Conservation (phyloP, 345 rosid species). For the Gossypium australe region DNA sequence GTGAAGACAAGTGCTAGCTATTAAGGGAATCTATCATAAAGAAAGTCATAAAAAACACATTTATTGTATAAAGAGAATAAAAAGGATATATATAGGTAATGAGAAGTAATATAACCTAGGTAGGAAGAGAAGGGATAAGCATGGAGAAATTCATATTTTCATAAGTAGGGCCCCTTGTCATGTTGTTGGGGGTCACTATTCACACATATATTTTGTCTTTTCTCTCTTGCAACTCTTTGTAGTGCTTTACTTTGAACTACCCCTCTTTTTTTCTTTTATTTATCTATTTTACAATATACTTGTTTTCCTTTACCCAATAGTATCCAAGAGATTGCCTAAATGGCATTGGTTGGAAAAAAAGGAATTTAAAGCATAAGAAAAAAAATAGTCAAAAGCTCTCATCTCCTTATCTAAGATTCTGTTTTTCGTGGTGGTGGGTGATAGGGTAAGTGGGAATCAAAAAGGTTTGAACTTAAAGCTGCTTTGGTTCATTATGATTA, state of each 20-base stretch:
- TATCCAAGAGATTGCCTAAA: conserved; percentile 16
- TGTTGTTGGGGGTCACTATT: no score
- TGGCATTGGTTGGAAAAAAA: conserved; percentile 18
- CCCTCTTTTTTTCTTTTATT: no score
- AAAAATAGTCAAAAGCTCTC: conserved; percentile 3
- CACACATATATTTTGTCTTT: no score
- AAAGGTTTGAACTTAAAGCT: conserved; percentile 40
- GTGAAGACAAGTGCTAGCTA: conserved; percentile 17
- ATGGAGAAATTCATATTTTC: conserved; percentile 28
- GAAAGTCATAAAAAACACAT: conserved; percentile 23
- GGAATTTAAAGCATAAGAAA: neutral
- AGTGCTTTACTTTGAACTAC: conserved; percentile 25
- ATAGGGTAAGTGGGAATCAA: conserved; percentile 34
- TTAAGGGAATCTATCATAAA: conserved; percentile 25
- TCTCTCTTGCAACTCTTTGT: conserved; percentile 2
- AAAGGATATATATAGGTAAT: neutral
- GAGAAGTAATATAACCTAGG: neutral
- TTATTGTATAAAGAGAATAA: conserved; percentile 29
- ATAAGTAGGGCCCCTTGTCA: neutral
- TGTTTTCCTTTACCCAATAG: conserved; percentile 11
- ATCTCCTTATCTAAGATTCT: conserved; percentile 51
- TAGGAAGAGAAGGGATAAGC: conserved; percentile 25
- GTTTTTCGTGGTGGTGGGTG: conserved; percentile 50
- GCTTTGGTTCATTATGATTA: conserved; percentile 22
- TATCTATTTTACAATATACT: neutral